A percentile compares a stretch with the other conserved stretches of the same genome.
Evolutionary conservation across 1,284 basidiomycete species (phyloP).

Genomic region (Cystobasidiaceae sp.): DNA sequence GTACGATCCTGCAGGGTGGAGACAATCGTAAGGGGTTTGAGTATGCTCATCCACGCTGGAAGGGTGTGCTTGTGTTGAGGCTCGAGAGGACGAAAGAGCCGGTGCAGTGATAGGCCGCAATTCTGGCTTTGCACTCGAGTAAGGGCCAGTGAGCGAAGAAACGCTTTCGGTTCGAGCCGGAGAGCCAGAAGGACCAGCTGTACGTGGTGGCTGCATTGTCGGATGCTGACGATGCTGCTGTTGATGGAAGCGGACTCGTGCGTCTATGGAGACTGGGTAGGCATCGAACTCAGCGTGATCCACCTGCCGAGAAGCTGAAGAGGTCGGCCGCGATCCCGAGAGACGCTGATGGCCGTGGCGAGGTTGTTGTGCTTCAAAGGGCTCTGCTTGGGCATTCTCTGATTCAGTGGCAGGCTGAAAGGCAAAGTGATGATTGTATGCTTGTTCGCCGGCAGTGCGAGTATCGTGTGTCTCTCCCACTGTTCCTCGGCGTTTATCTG

Average conservation of each 20-base stretch:
- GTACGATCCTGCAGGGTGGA: too few relatives aligned
- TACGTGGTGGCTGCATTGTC: neutral
- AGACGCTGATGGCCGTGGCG: neutral
- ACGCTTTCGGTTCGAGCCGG: neutral
- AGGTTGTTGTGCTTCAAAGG: neutral
- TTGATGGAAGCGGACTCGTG: slow-evolving; percentile 11
- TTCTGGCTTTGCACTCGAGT: neutral
- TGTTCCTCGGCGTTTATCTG: slow-evolving; percentile 4
- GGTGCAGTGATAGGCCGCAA: too few relatives aligned
- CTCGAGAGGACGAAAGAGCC: too few relatives aligned
- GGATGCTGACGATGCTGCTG: neutral
- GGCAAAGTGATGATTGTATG: too few relatives aligned
- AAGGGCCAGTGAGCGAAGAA: neutral
- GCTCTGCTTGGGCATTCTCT: too few relatives aligned
- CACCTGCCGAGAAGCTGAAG: neutral
- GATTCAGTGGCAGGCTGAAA: too few relatives aligned
- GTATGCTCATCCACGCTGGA: too few relatives aligned
- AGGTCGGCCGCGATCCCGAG: neutral
- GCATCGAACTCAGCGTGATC: neutral
- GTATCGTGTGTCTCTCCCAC: too few relatives aligned
- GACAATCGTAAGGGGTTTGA: too few relatives aligned
- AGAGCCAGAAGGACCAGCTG: neutral
- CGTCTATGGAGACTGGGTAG: slow-evolving; percentile 5
- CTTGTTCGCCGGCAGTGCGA: too few relatives aligned
- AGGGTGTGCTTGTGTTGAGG: too few relatives aligned